Base-by-base conservation (phyloP, 345 rosid species). In the Heritiera fomes region DNA sequence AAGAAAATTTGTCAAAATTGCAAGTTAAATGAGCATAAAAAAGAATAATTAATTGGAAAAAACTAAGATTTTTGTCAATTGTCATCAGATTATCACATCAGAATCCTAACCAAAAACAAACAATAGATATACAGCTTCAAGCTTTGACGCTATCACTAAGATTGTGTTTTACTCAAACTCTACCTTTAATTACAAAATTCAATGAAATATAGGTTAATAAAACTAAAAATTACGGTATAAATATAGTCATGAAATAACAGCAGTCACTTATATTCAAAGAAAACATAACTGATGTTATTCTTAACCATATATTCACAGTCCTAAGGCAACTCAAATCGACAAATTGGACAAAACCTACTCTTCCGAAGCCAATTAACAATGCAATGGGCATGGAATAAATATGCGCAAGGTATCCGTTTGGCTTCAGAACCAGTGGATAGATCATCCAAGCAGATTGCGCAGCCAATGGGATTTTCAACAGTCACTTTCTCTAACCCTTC, bases 251-350 rank as follows among this genome's bases (percentile, higher is more conserved):
- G 6, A 52, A 52, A 13, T 52, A 52, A 52, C n/a, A 52, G n/a
- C n/a, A 52, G n/a, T 14, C 5, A 59, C 10, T n/a, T 3, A 23
- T 8, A 59, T 20, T 8, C 11, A 59, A 7, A 52, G 56, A 7
- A 3, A 59, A 8, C 32, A 3, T 20, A 8, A 60, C 6, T 34
- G 38, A 3, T 3, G 34, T 10, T 23, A 9, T 4, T 20, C 30
- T 1, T 50, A 50, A 50, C 4, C 2, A 41, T 41, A 13, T 12
- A 50, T 43, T 40, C 28, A 53, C 0, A 7, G 6, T 60, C 5
- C 6, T 60, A 23, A 67, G 11, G 30, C 30, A 66, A 18, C 52
- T 67, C 71, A n/a, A 41, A n/a, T 67, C 71, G 71, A 67, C 71
- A 67, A 1, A 20, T 67, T 43, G 32, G 71, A 10, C 52, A 67